Conservation (phyloP, 2,329 filamentous ascomycete genomes). For the Ciborinia camelliae region DNA sequence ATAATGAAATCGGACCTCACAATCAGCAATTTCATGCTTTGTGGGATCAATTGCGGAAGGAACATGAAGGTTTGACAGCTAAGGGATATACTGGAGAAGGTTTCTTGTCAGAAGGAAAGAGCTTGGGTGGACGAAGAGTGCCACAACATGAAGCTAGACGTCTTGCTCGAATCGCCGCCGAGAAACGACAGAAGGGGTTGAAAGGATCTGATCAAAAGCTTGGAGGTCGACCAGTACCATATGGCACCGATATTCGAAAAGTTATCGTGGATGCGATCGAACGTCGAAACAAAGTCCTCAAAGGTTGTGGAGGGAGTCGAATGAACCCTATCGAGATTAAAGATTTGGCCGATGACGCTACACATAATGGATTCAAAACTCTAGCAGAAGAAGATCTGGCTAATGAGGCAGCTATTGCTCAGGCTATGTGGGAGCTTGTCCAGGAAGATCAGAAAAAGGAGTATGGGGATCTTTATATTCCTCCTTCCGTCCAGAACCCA, state of each 20-base stretch:
- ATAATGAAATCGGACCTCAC: conserved; percentile 81
- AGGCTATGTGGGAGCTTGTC: conserved; percentile 81
- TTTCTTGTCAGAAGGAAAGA: conserved; percentile 72
- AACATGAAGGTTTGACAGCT: conserved; percentile 69
- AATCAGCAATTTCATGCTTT: conserved; percentile 77
- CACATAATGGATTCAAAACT: conserved; percentile 72
- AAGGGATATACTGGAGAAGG: conserved; percentile 91
- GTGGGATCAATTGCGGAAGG: conserved; percentile 86
- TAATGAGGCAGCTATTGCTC: conserved; percentile 80
- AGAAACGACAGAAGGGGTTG: conserved; percentile 59
- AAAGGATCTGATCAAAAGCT: conserved; percentile 68
- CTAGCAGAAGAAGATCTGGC: conserved; percentile 85
- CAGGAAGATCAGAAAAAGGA: conserved; percentile 61
- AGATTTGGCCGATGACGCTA: conserved; percentile 60
- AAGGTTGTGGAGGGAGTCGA: conserved; percentile 69
- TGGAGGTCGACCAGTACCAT: conserved; percentile 57
- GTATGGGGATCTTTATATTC: conserved; percentile 34
- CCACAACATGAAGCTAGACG: conserved; percentile 70
- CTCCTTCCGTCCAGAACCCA: conserved; percentile 34
- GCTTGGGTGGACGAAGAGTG: conserved; percentile 65
- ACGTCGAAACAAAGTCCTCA: conserved; percentile 61
- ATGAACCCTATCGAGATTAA: conserved; percentile 64
- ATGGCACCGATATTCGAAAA: conserved; percentile 65
- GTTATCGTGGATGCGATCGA: conserved; percentile 71
- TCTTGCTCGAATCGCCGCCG: conserved; percentile 69